These are phyloP conservation scores for Vickermania spadyakhi DNA, from an alignment of 208 protist genomes.

Conservation along the genomic window DNA sequence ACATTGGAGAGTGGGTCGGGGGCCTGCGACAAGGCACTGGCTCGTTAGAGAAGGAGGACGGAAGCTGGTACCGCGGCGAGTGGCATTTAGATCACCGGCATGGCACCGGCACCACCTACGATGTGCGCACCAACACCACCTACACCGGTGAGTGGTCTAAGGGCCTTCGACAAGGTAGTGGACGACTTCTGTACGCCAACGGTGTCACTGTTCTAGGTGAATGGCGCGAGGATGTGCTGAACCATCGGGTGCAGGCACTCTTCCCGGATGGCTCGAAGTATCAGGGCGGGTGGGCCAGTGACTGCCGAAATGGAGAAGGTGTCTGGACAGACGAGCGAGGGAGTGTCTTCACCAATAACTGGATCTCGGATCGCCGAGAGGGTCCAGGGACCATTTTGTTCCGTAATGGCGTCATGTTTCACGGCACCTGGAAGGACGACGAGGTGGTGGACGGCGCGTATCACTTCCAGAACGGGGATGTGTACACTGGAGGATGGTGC, in stretches of 20 bases:
- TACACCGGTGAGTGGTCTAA: constrained; percentile 47
- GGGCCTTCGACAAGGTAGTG: constrained; percentile 30
- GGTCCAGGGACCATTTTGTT: constrained; percentile 48
- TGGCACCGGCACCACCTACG: constrained; percentile 48
- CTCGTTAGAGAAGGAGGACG: constrained; percentile 39
- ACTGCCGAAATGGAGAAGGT: constrained; percentile 48
- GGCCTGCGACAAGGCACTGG: constrained; percentile 71
- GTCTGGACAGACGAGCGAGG: constrained; percentile 25
- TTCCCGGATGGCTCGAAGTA: constrained; percentile 65
- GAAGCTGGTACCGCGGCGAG: constrained; percentile 64
- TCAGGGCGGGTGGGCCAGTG: constrained; percentile 47
- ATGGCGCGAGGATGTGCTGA: constrained; percentile 36
- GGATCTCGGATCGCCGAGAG: constrained; percentile 39
- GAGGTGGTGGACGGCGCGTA: constrained; percentile 36
- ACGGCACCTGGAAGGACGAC: constrained; percentile 51
- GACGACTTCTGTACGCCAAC: constrained; percentile 34
- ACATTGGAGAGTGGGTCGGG: constrained; percentile 64
- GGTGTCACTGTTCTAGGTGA: constrained; percentile 27
- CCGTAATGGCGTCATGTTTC: constrained; percentile 49
- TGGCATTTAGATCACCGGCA: constrained; percentile 66
- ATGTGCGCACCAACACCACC: constrained; percentile 29
- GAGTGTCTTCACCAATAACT: constrained; percentile 54
- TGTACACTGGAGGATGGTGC: constrained; percentile 66
- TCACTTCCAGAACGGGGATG: constrained; percentile 70
- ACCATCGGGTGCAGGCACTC: constrained; percentile 27